phyloP scores from a whole-genome alignment of 1,284 basidiomycete species.

The Bondarzewia mesenterica region DNA sequence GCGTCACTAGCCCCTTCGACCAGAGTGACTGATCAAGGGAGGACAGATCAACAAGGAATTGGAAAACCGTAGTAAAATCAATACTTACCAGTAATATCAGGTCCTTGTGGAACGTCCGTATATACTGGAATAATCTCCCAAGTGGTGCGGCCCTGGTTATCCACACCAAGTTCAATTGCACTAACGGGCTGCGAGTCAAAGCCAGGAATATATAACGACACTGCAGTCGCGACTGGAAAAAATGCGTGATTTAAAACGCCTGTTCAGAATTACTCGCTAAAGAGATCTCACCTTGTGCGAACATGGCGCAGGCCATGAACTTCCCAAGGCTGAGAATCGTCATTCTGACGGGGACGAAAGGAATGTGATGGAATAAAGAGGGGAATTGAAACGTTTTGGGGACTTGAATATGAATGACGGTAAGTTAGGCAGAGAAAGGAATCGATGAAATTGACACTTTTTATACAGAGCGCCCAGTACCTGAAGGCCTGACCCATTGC shows the following conservation, averaged over 20 bases:
- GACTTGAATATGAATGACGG: too few relatives aligned
- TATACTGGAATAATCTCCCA: conserved; percentile 29
- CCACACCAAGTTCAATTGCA: conserved; percentile 31
- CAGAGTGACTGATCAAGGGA: conserved; percentile 18
- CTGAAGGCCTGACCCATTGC: too few relatives aligned
- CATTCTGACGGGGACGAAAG: too few relatives aligned
- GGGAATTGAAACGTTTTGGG: too few relatives aligned
- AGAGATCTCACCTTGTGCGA: neutral
- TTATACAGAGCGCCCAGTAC: too few relatives aligned
- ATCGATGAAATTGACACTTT: too few relatives aligned
- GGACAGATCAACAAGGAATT: neutral
- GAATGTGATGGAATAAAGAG: neutral
- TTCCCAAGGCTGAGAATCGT: neutral
- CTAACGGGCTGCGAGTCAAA: conserved; percentile 36
- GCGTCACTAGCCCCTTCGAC: conserved; percentile 20
- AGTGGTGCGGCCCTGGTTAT: conserved; percentile 32
- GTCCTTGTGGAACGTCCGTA: conserved; percentile 22
- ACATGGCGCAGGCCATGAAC: neutral
- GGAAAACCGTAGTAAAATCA: neutral
- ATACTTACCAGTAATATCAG: conserved; percentile 29
- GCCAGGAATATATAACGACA: conserved; percentile 35
- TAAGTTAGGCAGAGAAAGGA: too few relatives aligned
- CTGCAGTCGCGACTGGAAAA: conserved; percentile 13
- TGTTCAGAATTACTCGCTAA: neutral
- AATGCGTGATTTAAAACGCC: neutral